Base-by-base conservation (phyloP, 371 early-diverging fungal species). In the Saksenaea vasiformis region DNA sequence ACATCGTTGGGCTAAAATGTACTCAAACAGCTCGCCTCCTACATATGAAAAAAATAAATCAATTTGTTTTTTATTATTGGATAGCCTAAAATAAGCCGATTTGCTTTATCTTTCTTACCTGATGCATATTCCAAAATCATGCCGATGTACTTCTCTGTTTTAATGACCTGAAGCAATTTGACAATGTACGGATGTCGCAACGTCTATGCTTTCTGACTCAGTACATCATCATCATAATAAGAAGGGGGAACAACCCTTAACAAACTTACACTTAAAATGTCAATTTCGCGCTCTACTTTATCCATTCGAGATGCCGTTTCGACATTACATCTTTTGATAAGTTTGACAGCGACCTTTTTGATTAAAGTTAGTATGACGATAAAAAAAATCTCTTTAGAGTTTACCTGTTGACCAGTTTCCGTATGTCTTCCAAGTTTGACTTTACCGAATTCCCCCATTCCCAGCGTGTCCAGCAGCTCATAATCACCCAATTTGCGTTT, bases 401-500 rank as follows among this genome's bases (percentile, higher is more conserved):
- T 70, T 83, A 93, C 99, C 87, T 94, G 94, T 68, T 90, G 88
- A 26, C 93, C 91, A 5, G 91, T 92, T 27, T 91, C 74, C 47
- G 85, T 89, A 79, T 96, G 93, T 67, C 91, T 83, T 8, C 93
- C 98, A 27, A 95, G 86, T 71, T 97, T 96, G 69, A 98, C 98
- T 76, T 96, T 95, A 62, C 95, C 95, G 74, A 96, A 97, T 77
- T 96, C 96, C 47, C 99, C 98, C 73, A 92, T 95, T 54, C 98
- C 99, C 9, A 98, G 84, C 17, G 93, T 92, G 74, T 95, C 95
- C 34, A 93, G 85, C 31, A 98, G 80, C 15, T 86, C 85, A 73
- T 97, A 99, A 51, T 95, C 90, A 7, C 97, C 96, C 72, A 96
- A 85, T 74, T 84, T 84, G 5, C 44, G 56, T 17, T 44, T 54